Evolutionary conservation across 371 early-diverging fungal genomes (phyloP), one percentile per base, ranked within the genome.

Genomic region (Amoeboaphelidium occidentale): DNA sequence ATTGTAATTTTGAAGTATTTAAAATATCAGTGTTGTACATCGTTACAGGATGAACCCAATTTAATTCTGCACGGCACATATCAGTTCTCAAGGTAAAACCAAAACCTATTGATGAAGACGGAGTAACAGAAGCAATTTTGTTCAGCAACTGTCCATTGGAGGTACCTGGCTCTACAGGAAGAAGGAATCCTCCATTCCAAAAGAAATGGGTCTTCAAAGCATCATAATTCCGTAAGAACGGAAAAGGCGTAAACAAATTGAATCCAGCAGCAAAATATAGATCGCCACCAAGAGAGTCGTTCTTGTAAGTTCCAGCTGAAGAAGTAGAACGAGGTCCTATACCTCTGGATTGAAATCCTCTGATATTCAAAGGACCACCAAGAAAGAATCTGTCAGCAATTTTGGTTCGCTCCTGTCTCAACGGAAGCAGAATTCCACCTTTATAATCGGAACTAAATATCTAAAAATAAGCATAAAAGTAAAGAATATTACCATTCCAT

Each of bases 221-320:
- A 32, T 32, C 17, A 6, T 17, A 32, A 6, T 32, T 17, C 17
- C 17, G 6, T 17, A 32, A 32, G 39, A 10, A 72, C 2, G 91
- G 89, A 51, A 90, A 54, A 3, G 86, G 85, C 0, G 85, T 76
- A 51, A 84, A 73, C 41, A 80, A 63, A 52, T 79, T 79, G 12
- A 84, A 44, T 0, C 90, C 89, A 0, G 68, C 71, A 2, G 81
- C 72, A 62, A 76, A 72, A 56, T 78, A 85, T 44, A 73, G 59
- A 45, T 88, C 77, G 24, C 90, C 94, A 46, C 94, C 94, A 1
- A 93, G 56, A 1, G 75, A 68, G 59, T 93, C 91, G 46, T 68
- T 80, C 81, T 55, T 39, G 48, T 21, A 24, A 42, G 22, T 3
- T 45, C 42, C 14, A 13, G 50, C 22, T 6, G 17, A 17, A 32